A percentile compares a stretch with the other conserved stretches of the same genome.
Conservation (phyloP, 2,329 filamentous ascomycete genomes). For the Furcasterigmium sp. region DNA sequence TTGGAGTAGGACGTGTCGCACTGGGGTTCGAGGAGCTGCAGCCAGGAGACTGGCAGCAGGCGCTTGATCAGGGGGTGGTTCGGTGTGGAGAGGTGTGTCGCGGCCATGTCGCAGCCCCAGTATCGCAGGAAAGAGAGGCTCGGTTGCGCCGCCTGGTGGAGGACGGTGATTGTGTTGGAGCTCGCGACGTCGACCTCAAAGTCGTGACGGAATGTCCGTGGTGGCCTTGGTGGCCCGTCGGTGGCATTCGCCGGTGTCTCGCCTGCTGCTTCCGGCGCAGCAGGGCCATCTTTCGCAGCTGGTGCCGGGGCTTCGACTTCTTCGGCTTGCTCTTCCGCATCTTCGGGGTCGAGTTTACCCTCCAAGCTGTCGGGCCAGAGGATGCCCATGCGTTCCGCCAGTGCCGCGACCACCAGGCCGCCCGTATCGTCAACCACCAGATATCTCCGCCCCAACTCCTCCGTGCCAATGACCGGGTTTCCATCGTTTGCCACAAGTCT, state of each 20-base stretch:
- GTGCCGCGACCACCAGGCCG: conserved; percentile 72
- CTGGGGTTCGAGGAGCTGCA: conserved; percentile 77
- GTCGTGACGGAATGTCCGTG: conserved; percentile 30
- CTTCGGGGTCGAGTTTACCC: conserved; percentile 7
- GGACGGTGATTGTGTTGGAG: conserved; percentile 72
- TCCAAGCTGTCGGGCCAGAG: conserved; percentile 46
- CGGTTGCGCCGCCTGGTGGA: conserved; percentile 79
- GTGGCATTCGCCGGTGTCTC: not conserved
- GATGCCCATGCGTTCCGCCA: conserved; percentile 86
- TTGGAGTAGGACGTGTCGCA: conserved; percentile 68
- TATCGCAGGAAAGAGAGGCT: conserved; percentile 86
- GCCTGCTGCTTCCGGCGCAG: conserved; percentile 2
- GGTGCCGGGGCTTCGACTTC: not conserved
- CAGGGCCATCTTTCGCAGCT: not conserved
- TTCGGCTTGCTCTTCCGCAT: conserved; percentile 5
- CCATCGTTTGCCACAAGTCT: conserved; percentile 22
- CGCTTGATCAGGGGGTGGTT: conserved; percentile 78
- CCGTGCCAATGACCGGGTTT: conserved; percentile 72
- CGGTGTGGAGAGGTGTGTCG: conserved; percentile 37
- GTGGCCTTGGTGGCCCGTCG: conserved; percentile 2
- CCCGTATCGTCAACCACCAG: conserved; percentile 83
- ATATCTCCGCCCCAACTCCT: conserved; percentile 50
- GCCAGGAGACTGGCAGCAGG: conserved; percentile 82
- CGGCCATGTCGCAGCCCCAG: conserved; percentile 75
- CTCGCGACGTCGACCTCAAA: conserved; percentile 60